Evolutionary conservation across 352 stramenopile species (phyloP), one percentile per base, ranked within the genome.

Genomic region (Thalassiosira mediterranea): DNA sequence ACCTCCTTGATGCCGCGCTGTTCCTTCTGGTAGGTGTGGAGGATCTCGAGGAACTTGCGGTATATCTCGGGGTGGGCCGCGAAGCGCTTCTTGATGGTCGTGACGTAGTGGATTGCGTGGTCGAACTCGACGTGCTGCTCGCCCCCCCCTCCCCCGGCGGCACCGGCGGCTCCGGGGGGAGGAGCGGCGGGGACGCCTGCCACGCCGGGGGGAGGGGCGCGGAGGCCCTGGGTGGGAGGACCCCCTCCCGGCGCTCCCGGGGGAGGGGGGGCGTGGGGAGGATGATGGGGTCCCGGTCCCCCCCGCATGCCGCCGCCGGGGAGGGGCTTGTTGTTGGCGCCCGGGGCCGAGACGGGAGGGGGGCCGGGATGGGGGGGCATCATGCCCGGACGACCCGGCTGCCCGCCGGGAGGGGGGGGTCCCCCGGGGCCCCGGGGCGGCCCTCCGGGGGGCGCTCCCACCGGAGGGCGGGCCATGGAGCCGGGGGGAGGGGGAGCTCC

Each of bases 11-110:
- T 99, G 5, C 94, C 97, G 10, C 96, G 92, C 79, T 99, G 96
- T 84, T 99, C 96, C 76, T 99, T 98, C 86, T 99, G 97, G 83
- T 99, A 99, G 15, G 96, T 99, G 87, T 99, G 97, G 53, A 99
- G 78, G 76, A 99, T 99, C 63, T 98, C 96, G 21, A 99, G 84
- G 83, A 99, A 99, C 63, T 98, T 91, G 76, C 98, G 98, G 88
- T 99, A 99, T 11, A 96, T 99, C 77, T 99, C 95, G 0, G 96
- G 96, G 68, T 99, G 95, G 70, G 97, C 92, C 0, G 95, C 93
- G 79, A 99, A 99, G 29, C 97, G 93, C 79, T 98, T 97, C 85
- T 99, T 99, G 86, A 99, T 99, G 5, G 95, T 99, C 1, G 93
- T 96, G 0, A 99, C 97, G 72, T 99, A 99, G 71, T 97, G 96